phyloP scores from a whole-genome alignment of 2,329 filamentous ascomycete species.

The Neonectria magnoliae region DNA sequence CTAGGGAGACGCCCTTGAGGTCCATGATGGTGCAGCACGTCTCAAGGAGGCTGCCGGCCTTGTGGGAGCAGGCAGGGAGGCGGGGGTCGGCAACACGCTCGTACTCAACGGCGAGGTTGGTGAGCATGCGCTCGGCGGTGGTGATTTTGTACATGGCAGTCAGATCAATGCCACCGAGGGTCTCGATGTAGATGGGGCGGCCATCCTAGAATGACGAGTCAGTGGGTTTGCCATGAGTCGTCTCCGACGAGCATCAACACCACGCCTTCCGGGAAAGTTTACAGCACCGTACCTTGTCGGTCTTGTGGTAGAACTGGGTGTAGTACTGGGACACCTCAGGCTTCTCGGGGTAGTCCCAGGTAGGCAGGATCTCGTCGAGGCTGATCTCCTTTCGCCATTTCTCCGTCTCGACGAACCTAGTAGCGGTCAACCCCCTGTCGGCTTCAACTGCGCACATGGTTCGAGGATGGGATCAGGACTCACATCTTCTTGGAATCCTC shows the following conservation, averaged over 20 bases:
- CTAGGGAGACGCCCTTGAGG: conserved; percentile 90
- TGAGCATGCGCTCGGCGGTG: conserved; percentile 89
- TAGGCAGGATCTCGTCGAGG: conserved; percentile 82
- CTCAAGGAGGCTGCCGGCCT: conserved; percentile 88
- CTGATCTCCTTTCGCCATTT: conserved; percentile 90
- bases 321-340: conserved; percentile 87
- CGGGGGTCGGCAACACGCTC: conserved; percentile 94
- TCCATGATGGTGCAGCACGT: conserved; percentile 99
- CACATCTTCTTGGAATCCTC: conserved; percentile 86
- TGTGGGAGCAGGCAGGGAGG: conserved; percentile 93
- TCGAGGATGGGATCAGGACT: conserved; percentile 31
- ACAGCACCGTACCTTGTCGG: conserved; percentile 72
- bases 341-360: conserved; percentile 90
- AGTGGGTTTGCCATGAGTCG: conserved; percentile 16
- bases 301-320: conserved; percentile 99
- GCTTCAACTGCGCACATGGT: conserved; percentile 24
- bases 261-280: not conserved
- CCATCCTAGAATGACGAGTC: conserved; percentile 73
- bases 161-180: conserved; percentile 92
- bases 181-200: conserved; percentile 96
- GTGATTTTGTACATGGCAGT: conserved; percentile 93
- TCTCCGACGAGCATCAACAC: not conserved
- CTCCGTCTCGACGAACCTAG: conserved; percentile 90
- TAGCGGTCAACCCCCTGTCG: conserved; percentile 40
- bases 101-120: conserved; percentile 97